Evolutionary conservation across 1,284 basidiomycete genomes (phyloP), one percentile per base, ranked within the genome.

Genomic region (Puccinia hordei): DNA sequence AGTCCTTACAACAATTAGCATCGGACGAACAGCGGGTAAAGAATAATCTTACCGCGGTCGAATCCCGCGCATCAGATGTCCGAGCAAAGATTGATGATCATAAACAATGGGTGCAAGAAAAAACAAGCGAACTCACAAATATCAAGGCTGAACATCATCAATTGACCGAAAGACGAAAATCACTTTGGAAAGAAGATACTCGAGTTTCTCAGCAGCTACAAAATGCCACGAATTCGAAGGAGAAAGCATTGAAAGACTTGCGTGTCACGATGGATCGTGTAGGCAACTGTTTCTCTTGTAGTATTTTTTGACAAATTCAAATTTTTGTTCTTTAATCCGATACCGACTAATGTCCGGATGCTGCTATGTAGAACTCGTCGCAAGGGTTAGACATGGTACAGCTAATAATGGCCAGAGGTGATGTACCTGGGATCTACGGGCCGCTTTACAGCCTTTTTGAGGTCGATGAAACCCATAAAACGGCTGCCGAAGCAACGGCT

Each of bases 241-340:
- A 91, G 83, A 89, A 89, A 2, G 91, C 94, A 0, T 93, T 98
- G 86, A 88, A 95, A 77, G 87, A 87, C 19, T 87, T 99, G 55
- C 91, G 92, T 5, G 89, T 91, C 19, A 98, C 95, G 91, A 97
- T 98, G 93, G 95, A 98, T 86, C 93, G 93, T 88, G 94, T 93
- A 73, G 82, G 88, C 85, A 27, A 41, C 49, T 35, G 15, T 59
- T 53, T 59, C 35, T 78, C 44, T 41, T 41, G 49, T 5, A 22
- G 30, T 51, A 24, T 33, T 59, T 30, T 41, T 4, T 41, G 38
- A 41, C 41, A 46, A 4, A 41, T 69, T n/a, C 5, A 4, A 30
- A 59, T 4, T 30, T 59, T 30, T 27, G 57, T 30, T 10, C 8
- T 59, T 24, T 30, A 59, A 59, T 59, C 27, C n/a, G 4, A 27